Evolutionary conservation across 495 filamentous ascomycete genomes (phyloP), one percentile per base, ranked within the genome.

Genomic region (Clohesyomyces aquaticus): DNA sequence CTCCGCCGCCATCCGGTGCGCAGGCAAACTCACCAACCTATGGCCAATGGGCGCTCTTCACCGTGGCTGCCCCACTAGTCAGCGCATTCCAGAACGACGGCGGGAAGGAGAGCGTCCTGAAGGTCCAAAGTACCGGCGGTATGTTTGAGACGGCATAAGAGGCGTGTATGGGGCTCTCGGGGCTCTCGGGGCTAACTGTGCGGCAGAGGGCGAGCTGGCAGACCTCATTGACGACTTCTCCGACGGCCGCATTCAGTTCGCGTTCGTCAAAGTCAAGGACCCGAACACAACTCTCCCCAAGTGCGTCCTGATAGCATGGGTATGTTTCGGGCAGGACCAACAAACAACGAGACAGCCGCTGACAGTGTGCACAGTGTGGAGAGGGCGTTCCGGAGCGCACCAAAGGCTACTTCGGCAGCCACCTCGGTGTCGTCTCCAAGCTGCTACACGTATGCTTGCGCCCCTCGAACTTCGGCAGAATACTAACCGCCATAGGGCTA

Each of bases 161-260:
- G 2, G n/a, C 18, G 1, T 9, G 12, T 18, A 1, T 18, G 3
- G 19, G 55, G 43, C 45, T 2, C 10, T 23, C 26, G 11, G 21
- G 54, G 41, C 18, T 18, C 11, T 35, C 16, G 10, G 18, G 32
- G 42, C 65, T 72, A 49, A 68, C 32, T 27, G 28, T 9, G 46
- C 14, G 52, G 19, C 70, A 96, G 93, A 97, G 76, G 95, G 94
- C 55, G 95, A 99, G 76, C 80, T 99, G 55, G 78, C 82, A n/a
- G 91, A 96, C 59, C 82, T 99, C n/a, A 85, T 96, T 67, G 95
- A 99, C 55, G 94, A 99, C 55, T 96, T 99, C 76, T 97, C 87
- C 57, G 94, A 99, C 75, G 94, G 94, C 45, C 86, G 91, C 64
- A 87, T 98, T 51, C 94, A 99, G 79, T 98, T 96, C 77, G 94